Evolutionary conservation across 495 filamentous ascomycete genomes (phyloP).

Genomic region (Achaetomiella virescens): DNA sequence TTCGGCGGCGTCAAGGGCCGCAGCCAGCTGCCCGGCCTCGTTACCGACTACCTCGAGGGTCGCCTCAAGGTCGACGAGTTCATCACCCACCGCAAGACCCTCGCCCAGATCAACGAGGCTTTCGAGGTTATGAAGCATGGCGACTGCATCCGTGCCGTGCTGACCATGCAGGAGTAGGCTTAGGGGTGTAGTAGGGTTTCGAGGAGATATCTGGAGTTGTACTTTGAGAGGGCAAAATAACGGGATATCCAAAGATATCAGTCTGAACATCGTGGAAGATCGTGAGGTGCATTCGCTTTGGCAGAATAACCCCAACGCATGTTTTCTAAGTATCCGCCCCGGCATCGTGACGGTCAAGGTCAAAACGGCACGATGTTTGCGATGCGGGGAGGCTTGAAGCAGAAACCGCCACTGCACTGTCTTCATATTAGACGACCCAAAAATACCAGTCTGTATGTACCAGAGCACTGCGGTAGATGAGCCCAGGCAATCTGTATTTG

Average conservation of each 20-base stretch:
- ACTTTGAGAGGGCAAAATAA: not conserved
- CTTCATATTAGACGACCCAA: too few species aligned
- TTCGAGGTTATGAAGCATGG: conserved; percentile 93
- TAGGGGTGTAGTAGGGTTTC: not conserved
- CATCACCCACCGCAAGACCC: conserved; percentile 87
- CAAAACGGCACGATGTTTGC: too few species aligned
- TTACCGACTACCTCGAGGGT: conserved; percentile 82
- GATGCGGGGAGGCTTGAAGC: too few species aligned
- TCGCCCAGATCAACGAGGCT: conserved; percentile 76
- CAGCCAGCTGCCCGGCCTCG: conserved; percentile 79
- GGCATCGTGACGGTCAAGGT: too few species aligned
- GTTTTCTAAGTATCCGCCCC: too few species aligned
- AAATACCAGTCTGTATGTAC: too few species aligned
- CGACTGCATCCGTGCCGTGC: conserved; percentile 87
- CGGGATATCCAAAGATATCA: not conserved
- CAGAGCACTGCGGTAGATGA: too few species aligned
- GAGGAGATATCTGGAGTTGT: not conserved
- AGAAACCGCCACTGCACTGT: too few species aligned
- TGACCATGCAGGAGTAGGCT: conserved; percentile 43
- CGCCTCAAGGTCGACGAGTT: conserved; percentile 98
- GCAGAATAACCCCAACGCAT: too few species aligned
- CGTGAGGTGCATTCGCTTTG: too few species aligned
- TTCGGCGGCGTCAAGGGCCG: conserved; percentile 98
- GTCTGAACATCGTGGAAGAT: too few species aligned
- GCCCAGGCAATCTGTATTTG: too few species aligned